Base-by-base conservation (phyloP, 257 asterid genomes). In the Striga asiatica region DNA sequence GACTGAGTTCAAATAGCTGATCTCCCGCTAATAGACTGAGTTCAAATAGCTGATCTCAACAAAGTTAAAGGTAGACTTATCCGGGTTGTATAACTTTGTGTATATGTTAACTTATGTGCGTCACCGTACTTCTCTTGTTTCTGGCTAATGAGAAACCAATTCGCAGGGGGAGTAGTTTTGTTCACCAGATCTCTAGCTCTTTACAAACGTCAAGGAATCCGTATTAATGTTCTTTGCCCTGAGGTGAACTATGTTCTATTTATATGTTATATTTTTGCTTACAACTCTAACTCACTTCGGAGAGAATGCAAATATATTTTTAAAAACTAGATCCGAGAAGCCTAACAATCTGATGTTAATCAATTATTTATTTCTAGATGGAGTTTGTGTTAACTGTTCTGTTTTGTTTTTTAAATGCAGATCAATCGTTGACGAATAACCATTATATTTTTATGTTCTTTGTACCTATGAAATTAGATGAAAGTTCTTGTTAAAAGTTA, bases 211-310 rank as follows among this genome's bases (percentile, higher is more conserved):
- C 75, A 77, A 63, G 94, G 97, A 53, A 92, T 92, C 61, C 98
- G 98, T 59, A 46, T 92, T 23, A 92, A 92, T 71, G 97, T 74
- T 35, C 94, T 92, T 49, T 92, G 98, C 74, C 98, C 98, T 34
- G 98, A 92, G 95, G 98, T 84, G 52, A 64, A 71, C 43, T 51
- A 17, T 52, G 28, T 27, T n/a, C n/a, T n/a, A n/a, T n/a, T 62
- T 25, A 43, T 56, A 19, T 8, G 14, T 62, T 61, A 25, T 43
- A 29, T 50, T 52, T 28, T 54, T n/a, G n/a, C n/a, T 16, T 34
- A 23, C 14, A 6, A 23, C 29, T 54, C 39, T 27, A 19, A 64
- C 14, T 51, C 47, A 21, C 29, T 18, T 9, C n/a, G 49, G 28
- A 32, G 48, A 28, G 13, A 23, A 29, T 50, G 46, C 61, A 9